Evolutionary conservation across 805 yeast genomes (phyloP).

Genomic region (Barnettozyma salicaria): DNA sequence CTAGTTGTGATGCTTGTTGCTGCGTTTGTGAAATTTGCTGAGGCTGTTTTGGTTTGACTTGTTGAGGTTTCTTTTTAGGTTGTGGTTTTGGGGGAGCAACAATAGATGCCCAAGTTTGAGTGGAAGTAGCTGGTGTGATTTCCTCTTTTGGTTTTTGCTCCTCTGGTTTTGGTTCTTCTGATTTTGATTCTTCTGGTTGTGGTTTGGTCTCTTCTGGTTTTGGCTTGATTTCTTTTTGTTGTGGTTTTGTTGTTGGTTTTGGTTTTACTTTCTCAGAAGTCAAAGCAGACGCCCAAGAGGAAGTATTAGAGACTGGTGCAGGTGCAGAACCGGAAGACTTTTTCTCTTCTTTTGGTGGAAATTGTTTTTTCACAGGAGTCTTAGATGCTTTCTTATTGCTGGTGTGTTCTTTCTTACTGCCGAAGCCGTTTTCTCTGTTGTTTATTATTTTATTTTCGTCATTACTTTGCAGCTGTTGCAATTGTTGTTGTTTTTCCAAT

Average conservation of each 20-base stretch:
- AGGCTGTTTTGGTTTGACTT: conserved; percentile 19
- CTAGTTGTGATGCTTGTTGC: conserved; percentile 17
- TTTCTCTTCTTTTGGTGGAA: conserved; percentile 14
- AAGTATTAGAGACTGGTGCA: conserved; percentile 15
- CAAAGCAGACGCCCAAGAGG: conserved; percentile 28
- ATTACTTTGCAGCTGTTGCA: conserved; percentile 12
- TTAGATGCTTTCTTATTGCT: conserved; percentile 12
- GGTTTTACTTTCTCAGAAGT: conserved; percentile 22
- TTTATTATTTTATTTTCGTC: conserved; percentile 21
- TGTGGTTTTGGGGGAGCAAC: conserved; percentile 43
- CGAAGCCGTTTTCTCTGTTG: conserved; percentile 18
- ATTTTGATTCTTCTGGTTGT: conserved; percentile 7
- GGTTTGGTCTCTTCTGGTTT: conserved; percentile 12
- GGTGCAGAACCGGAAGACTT: conserved; percentile 18
- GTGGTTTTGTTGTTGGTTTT: conserved; percentile 14
- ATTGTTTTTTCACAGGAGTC: conserved; percentile 6
- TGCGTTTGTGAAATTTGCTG: no score
- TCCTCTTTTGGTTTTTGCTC: conserved; percentile 14
- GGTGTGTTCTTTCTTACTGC: conserved; percentile 11
- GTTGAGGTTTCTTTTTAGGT: conserved; percentile 21
- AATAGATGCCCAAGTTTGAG: conserved; percentile 64
- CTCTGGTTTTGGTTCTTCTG: conserved; percentile 17
- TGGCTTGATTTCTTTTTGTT: conserved; percentile 12
- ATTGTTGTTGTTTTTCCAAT: conserved; percentile 24
- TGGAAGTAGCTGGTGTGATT: conserved; percentile 24